Conservation (phyloP, 1,284 basidiomycete species). For the Cutaneotrichosporon sp. region DNA sequence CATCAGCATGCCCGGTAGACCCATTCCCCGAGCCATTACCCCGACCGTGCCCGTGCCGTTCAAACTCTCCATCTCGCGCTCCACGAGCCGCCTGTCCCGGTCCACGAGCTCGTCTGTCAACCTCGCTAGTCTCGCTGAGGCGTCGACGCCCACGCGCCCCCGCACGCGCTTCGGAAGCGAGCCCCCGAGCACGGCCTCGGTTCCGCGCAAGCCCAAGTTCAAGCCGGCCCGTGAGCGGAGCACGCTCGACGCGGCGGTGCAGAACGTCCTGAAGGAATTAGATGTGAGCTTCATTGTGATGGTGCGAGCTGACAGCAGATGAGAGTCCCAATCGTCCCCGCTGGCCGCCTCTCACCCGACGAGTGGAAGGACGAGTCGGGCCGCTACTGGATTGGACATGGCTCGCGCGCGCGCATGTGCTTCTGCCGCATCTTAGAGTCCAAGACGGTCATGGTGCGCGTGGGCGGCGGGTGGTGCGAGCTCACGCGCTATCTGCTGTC, state of each 20-base stretch:
- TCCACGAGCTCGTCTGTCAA: not conserved
- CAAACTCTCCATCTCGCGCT: not conserved
- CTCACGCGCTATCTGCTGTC: constrained; percentile 83
- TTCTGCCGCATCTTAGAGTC: constrained; percentile 90
- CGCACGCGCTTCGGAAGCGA: constrained; percentile 3
- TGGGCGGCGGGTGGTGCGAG: constrained; percentile 92
- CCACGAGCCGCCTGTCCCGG: constrained; percentile 5
- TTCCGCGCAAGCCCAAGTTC: not conserved
- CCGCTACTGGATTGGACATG: constrained; percentile 91
- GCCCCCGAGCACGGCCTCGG: not conserved
- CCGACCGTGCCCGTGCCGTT: constrained; percentile 21
- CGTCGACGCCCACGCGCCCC: constrained; percentile 7
- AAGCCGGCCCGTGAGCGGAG: constrained; percentile 61
- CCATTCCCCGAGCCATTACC: constrained; percentile 3
- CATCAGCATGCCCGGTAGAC: not conserved
- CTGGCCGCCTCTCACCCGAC: constrained; percentile 50
- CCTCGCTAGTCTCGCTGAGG: not conserved
- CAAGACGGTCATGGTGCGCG: constrained; percentile 91
- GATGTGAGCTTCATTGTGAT: constrained; percentile 58
- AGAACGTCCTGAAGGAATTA: constrained; percentile 83
- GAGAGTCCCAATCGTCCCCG: constrained; percentile 73
- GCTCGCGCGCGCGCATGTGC: constrained; percentile 72
- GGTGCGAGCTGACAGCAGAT: constrained; percentile 54
- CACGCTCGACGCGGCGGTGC: constrained; percentile 88
- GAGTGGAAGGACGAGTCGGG: constrained; percentile 84